Percentiles rank a stretch among this genome's conserved stretches.
These are phyloP conservation scores for Tolypocladium pustulatum DNA, from an alignment of 2,329 filamentous ascomycete genomes.

Conservation along the genomic window DNA sequence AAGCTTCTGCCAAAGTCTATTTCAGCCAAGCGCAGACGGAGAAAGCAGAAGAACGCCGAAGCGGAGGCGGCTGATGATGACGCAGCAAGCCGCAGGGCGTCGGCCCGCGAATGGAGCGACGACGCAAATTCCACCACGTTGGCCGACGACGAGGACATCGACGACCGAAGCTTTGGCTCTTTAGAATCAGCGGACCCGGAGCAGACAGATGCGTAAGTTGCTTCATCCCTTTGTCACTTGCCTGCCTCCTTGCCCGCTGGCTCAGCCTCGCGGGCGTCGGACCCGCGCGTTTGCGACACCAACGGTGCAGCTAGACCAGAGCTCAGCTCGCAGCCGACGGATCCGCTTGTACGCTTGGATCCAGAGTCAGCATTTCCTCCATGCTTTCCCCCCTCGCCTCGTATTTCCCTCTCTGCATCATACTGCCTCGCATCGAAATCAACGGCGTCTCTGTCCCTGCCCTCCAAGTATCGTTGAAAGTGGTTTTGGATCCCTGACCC, in stretches of 20 bases:
- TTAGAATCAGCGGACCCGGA: constrained; percentile 21
- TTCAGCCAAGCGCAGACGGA: constrained; percentile 35
- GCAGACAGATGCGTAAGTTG: constrained; percentile 5
- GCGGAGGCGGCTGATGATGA: constrained; percentile 17
- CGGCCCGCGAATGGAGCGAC: constrained; percentile 20
- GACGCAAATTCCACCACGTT: constrained; percentile 16
- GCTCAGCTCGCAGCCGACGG: neutral
- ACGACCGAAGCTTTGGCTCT: constrained; percentile 21
- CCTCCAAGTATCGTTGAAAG: neutral
- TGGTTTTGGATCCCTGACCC: neutral
- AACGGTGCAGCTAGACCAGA: neutral
- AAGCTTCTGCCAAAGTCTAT: constrained; percentile 45
- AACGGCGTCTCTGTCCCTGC: neutral
- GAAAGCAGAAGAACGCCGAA: constrained; percentile 29
- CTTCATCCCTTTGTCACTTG: neutral
- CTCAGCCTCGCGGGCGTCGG: neutral
- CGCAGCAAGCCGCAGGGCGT: constrained; percentile 21
- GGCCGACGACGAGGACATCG: constrained; percentile 21
- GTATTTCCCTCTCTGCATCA: neutral
- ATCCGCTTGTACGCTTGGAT: neutral
- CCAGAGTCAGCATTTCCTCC: neutral
- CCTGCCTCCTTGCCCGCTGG: neutral
- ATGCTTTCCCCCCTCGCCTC: neutral
- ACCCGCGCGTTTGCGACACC: neutral
- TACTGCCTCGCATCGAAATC: neutral